phyloP scores from a whole-genome alignment of 106 monocot genomes.

The Dioscorea zingiberensis region DNA sequence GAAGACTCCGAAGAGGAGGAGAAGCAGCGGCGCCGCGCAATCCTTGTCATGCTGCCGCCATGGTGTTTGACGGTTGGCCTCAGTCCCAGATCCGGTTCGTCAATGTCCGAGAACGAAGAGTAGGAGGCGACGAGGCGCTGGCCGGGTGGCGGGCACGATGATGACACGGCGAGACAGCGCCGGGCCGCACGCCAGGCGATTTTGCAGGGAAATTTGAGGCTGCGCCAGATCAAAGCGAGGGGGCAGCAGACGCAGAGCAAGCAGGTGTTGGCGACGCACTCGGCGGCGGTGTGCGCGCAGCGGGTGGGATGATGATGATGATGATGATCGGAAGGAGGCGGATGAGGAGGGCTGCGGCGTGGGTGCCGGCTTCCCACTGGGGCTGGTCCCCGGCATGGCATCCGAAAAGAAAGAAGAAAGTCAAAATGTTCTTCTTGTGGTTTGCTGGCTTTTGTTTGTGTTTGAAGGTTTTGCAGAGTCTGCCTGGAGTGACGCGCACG shows the following conservation, averaged over 20 bases:
- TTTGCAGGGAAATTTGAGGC: not conserved
- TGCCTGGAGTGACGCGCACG: no score
- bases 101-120: not conserved
- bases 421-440: no score
- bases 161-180: not conserved
- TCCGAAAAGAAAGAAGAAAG: no score
- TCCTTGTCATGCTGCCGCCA: no score
- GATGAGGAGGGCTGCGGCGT: not conserved
- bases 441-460: no score
- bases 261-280: conserved; percentile 5
- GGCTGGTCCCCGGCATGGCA: no score
- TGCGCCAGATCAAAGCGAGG: conserved; percentile 1
- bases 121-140: not conserved
- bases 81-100: not conserved
- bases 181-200: not conserved
- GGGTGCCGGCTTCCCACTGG: conserved; percentile 1
- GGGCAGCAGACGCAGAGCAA: conserved; percentile 6
- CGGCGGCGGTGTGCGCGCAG: not conserved
- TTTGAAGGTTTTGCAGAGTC: no score
- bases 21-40: no score
- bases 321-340: not conserved
- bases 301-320: not conserved
- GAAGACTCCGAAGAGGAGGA: no score
- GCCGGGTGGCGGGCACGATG: not conserved
- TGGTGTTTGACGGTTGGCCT: not conserved